Percentiles rank a stretch among this genome's conserved stretches.
Conservation (phyloP, 2,329 filamentous ascomycete species). For the Stagonosporopsis tanaceti region DNA sequence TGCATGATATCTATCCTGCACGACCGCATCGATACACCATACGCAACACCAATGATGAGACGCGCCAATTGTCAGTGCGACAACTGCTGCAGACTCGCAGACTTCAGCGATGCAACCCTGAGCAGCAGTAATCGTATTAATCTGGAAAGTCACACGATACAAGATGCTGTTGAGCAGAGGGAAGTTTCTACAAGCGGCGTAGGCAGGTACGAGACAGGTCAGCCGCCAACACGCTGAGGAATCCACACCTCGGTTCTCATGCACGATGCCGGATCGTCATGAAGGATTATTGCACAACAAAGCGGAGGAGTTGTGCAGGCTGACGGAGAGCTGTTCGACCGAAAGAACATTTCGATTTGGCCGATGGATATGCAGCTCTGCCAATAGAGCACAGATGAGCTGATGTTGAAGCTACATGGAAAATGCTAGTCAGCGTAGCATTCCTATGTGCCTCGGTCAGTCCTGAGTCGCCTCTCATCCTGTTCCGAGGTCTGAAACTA, state of each 20-base stretch:
- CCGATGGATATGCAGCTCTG: slow-evolving; percentile 1
- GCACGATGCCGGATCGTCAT: slow-evolving; percentile 3
- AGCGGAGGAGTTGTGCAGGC: neutral
- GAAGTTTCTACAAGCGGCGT: neutral
- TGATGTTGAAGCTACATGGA: neutral
- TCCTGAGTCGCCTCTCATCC: neutral
- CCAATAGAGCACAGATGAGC: slow-evolving; percentile 4
- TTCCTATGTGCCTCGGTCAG: slow-evolving; percentile 9
- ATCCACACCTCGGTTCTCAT: neutral
- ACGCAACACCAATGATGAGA: neutral
- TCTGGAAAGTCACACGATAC: neutral
- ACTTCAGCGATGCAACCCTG: neutral
- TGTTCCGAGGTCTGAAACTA: slow-evolving; percentile 1
- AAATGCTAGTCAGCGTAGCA: slow-evolving; percentile 2
- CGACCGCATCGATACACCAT: neutral
- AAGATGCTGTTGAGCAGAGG: neutral
- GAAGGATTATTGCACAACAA: neutral
- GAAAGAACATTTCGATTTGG: neutral
- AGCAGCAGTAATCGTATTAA: neutral
- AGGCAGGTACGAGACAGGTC: neutral
- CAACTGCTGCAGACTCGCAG: neutral
- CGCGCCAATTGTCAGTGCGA: neutral
- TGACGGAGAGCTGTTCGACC: slow-evolving; percentile 1
- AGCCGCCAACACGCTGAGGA: slow-evolving; percentile 13
- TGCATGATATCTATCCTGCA: neutral